Base-by-base conservation (phyloP, 441 rosid species). In the Bocquillonia castaneifolia region DNA sequence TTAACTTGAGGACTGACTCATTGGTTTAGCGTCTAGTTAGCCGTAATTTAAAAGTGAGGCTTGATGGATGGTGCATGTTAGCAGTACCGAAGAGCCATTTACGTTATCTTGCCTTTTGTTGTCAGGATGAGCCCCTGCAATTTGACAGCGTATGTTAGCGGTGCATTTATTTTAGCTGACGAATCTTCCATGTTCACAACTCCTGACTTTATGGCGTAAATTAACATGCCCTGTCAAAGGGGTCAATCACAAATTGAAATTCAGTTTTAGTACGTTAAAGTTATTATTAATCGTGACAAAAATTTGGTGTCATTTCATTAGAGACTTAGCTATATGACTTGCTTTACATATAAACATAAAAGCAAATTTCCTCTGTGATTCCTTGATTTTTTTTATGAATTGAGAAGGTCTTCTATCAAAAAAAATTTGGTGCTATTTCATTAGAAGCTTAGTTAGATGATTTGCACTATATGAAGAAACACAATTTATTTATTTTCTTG, bases 101-200 rank as follows among this genome's bases (percentile, higher is more conserved):
- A 42, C 23, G 23, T 6, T 47, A 3, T 39, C 48, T 50, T 3
- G 31, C 75, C 48, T 69, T 60, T 50, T 3, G 51, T 66, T 45
- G 73, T 79, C 77, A 69, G 74, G 9, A 28, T 37, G 76, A 17
- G 67, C 59, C 44, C 64, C 51, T 74, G 51, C 72, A 29, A 32
- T 34, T 42, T 28, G 40, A 20, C 45, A 10, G 59, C 53, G 53
- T 48, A 61, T 40, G 57, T 26, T 42, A 32, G 72, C 52, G 26
- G 22, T 20, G 32, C 72, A 76, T 66, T 69, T 40, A 68, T 23
- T n/a, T n/a, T n/a, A n/a, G n/a, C n/a, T n/a, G n/a, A n/a, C n/a
- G n/a, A n/a, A 26, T 25, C 56, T 15, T 12, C 20, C 54, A 20
- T 28, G n/a, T 47, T 42, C 26, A 10, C 23, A 18, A 0, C 40